Base-by-base conservation (phyloP, 345 rosid species). In the Cardamine occulta region DNA sequence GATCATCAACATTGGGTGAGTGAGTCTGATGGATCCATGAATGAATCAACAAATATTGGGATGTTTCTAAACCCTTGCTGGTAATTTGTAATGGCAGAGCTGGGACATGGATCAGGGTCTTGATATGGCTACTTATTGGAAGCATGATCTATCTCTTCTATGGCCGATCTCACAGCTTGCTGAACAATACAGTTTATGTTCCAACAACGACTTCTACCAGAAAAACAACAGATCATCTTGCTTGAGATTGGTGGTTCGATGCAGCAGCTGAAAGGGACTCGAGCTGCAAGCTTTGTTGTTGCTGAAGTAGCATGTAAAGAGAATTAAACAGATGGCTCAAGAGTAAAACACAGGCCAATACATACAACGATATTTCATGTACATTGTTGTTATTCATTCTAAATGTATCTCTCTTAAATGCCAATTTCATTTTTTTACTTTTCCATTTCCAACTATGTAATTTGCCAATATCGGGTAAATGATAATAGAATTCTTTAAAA, bases 51-150 rank as follows among this genome's bases (percentile, higher is more conserved):
- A 40, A 5, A 18, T 15, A 66, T 37, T 21, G 35, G 52, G 9
- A 62, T 62, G 10, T 74, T 54, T 68, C 56, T 74, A 61, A 73
- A 66, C 18, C 24, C 28, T 37, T 31, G 19, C 23, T n/a, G 75
- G 59, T 60, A 3, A 7, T 79, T 39, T 77, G 21, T 44, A 28
- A 23, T 74, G 24, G 62, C 89, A 88, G 91, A 53, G 85, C 70
- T 55, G 86, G 80, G 42, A 85, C 93, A 15, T 88, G 88, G 91
- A 66, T 79, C 59, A 89, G 93, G 24, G 91, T 88, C 60, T 85
- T 88, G 37, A n/a, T 85, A 58, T 88, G 93, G 93, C 78, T 88
- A 56, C 31, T 83, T 17, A 40, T 88, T 14, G 93, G 93, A 57
- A 81, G 81, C 71, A 31, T 85, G 26, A 69, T 88, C 17, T 88